Base-by-base conservation (phyloP, 1,139 yeast genomes). In the Taphrina confusa region DNA sequence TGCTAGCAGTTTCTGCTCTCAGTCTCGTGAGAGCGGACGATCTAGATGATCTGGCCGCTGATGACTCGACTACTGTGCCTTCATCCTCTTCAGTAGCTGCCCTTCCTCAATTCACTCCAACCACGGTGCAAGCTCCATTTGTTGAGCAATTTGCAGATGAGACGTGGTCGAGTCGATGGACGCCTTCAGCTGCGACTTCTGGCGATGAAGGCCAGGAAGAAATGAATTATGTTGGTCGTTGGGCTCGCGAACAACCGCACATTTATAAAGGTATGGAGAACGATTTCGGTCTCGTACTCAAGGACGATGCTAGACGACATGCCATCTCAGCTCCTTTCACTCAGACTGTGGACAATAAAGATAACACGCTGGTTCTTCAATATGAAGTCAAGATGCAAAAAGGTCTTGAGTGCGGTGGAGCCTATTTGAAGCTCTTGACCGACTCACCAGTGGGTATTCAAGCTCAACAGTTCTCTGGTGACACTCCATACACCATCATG, bases 351-450 rank as follows among this genome's bases (percentile, higher is more conserved):
- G 79, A 80, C 70, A 78, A 84, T 71, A 78, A 75, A 22, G 79
- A 78, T 66, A 76, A 82, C 59, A 84, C 89, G 22, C 76, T 91
- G 65, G 96, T 91, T 6, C 74, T 89, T 49, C 97, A 90, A 73
- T 90, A 88, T 72, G 97, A 90, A 72, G 87, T 88, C 61, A 90
- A 89, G 74, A 74, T 85, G 45, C 96, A 90, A 74, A 76, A 82
- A 49, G 88, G 87, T 2, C 75, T 88, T 63, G 78, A 77, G 44
- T 90, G 97, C 74, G 95, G 95, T 54, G 97, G 97, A 57, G 90
- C 95, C 0, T 90, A 90, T 73, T 73, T 90, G 67, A 90, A 90
- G 74, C 76, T 90, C 54, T 75, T 90, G 61, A 77, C 82, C 36
- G 77, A 76, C n/a, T 75, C 75, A 8, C 61, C 63, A n/a, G 49